phyloP scores from a whole-genome alignment of 2,329 filamentous ascomycete genomes.

The Coniochaeta sp. region DNA sequence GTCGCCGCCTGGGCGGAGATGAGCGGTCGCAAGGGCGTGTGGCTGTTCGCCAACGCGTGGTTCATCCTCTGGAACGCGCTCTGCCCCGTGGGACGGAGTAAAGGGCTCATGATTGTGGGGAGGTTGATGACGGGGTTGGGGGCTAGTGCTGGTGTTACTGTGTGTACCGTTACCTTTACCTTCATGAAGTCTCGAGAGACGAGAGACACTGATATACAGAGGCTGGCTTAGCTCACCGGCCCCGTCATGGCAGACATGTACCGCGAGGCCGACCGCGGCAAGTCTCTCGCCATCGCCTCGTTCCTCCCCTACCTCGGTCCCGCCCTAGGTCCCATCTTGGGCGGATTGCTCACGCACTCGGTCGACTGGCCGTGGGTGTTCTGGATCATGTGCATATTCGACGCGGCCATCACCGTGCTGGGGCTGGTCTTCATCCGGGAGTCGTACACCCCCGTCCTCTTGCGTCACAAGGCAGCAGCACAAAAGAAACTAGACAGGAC shows the following conservation, averaged over 20 bases:
- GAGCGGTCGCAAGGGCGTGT: conserved; percentile 25
- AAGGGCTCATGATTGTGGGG: conserved; percentile 22
- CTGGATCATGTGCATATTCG: conserved; percentile 54
- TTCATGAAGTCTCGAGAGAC: too few species aligned
- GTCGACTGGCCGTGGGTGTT: conserved; percentile 66
- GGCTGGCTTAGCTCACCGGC: conserved; percentile 18
- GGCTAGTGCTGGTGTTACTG: conserved; percentile 21
- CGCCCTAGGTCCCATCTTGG: conserved; percentile 60
- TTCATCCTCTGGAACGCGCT: conserved; percentile 29
- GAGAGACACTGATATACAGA: too few species aligned
- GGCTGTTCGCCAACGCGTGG: conserved; percentile 23
- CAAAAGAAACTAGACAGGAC: not conserved
- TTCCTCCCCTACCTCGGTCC: conserved; percentile 44
- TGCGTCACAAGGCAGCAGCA: conserved; percentile 46
- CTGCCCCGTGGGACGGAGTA: conserved; percentile 22
- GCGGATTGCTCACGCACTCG: conserved; percentile 56
- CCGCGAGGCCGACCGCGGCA: conserved; percentile 25
- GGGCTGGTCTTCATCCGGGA: conserved; percentile 51
- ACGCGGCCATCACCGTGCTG: conserved; percentile 45
- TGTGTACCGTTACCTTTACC: conserved; percentile 9
- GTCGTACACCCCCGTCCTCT: conserved; percentile 58
- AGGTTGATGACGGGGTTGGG: conserved; percentile 15
- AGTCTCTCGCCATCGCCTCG: conserved; percentile 24
- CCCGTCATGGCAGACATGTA: conserved; percentile 30
- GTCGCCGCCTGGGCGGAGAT: conserved; percentile 26